These are phyloP conservation scores for Geotrichum reessii DNA, from an alignment of 1,139 yeast species.

Conservation along the genomic window DNA sequence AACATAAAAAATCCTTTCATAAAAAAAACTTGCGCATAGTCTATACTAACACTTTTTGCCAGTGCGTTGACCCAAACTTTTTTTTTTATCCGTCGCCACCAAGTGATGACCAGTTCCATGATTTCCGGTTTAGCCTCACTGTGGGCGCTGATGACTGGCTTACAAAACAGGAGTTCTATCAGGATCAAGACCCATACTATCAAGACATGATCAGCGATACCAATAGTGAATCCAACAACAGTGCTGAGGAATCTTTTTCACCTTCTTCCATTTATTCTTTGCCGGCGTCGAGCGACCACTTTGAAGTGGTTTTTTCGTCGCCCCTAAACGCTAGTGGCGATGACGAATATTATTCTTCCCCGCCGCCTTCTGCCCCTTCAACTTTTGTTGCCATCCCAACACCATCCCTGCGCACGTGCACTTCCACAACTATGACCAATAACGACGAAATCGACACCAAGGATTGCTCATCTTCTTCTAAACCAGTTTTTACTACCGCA, in stretches of 20 bases:
- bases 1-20: too few species aligned
- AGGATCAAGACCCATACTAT: background rate
- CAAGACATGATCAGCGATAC: background rate
- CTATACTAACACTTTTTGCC: background rate
- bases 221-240: background rate
- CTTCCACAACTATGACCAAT: background rate
- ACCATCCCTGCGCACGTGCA: background rate
- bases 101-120: background rate
- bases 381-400: background rate
- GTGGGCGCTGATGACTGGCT: background rate
- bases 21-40: too few species aligned
- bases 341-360: background rate
- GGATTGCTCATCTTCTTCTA: too few species aligned
- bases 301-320: background rate
- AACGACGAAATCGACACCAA: too few species aligned
- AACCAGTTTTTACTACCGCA: background rate
- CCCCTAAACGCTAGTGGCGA: background rate
- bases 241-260: background rate
- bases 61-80: background rate
- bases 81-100: background rate
- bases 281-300: background rate
- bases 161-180: background rate
- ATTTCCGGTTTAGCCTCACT: background rate
- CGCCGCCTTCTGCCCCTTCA: background rate
- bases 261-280: background rate